A percentile compares a stretch with the other conserved stretches of the same genome.
phyloP scores from a whole-genome alignment of 108 stramenopile genomes.

The Nannochloropsis gaditana region DNA sequence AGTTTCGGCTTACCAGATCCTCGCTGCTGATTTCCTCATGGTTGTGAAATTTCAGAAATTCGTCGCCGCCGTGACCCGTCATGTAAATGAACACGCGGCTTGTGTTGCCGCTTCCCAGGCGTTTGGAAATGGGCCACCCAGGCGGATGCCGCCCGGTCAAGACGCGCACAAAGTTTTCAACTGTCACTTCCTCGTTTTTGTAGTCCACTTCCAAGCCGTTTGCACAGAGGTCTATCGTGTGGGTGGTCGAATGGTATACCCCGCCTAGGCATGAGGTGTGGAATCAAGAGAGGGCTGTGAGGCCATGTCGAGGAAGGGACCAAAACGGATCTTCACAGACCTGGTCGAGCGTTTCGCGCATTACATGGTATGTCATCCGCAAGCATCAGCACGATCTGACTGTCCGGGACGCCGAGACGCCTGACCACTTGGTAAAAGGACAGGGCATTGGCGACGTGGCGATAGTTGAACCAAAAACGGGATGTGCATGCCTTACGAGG shows the following conservation, averaged over 20 bases:
- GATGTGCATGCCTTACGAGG: constrained; percentile 40
- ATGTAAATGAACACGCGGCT: constrained; percentile 70
- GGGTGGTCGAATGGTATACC: constrained; percentile 37
- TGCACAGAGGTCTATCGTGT: constrained; percentile 63
- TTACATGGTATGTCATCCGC: constrained; percentile 51
- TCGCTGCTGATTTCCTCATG: constrained; percentile 75
- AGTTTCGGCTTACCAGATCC: constrained; percentile 52
- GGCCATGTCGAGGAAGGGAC: neutral
- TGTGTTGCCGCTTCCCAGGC: constrained; percentile 29
- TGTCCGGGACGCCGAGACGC: constrained; percentile 46
- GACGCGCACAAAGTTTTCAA: constrained; percentile 70
- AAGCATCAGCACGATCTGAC: constrained; percentile 46
- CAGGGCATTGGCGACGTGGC: constrained; percentile 48
- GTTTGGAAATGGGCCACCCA: constrained; percentile 41
- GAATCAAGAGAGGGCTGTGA: neutral
- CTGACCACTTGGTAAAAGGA: constrained; percentile 42
- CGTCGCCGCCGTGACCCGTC: constrained; percentile 94
- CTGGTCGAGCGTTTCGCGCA: constrained; percentile 21
- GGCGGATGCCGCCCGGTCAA: constrained; percentile 47
- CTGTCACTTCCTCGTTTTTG: constrained; percentile 84
- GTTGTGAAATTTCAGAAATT: constrained; percentile 94
- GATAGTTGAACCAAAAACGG: constrained; percentile 48
- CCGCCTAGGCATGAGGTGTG: constrained; percentile 29
- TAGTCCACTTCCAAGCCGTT: constrained; percentile 75
- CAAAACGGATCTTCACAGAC: neutral